Percentiles rank a stretch among this genome's conserved stretches.
phyloP scores from a whole-genome alignment of 179 eudicot genomes.

The Beta macrorhiza region DNA sequence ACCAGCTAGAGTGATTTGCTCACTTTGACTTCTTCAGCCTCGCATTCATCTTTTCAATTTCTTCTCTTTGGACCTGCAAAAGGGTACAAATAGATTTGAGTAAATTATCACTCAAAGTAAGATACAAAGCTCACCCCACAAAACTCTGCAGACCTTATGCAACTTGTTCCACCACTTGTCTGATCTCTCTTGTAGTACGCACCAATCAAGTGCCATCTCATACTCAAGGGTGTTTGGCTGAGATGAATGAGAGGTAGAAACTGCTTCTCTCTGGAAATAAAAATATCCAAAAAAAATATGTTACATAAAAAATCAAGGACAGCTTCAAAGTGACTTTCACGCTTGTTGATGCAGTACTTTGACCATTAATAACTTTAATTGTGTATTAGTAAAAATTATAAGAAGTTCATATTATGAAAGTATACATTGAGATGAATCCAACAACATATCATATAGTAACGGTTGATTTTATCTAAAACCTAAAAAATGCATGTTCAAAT shows the following conservation, averaged over 20 bases:
- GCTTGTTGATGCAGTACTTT: too few relatives aligned
- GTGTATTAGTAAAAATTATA: too few relatives aligned
- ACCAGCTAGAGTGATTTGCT: background rate
- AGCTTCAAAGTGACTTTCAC: background rate
- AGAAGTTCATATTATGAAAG: too few relatives aligned
- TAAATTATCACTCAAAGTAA: background rate
- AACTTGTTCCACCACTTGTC: constrained; percentile 40
- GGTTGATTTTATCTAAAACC: too few relatives aligned
- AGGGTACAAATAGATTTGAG: background rate
- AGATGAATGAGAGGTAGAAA: constrained; percentile 74
- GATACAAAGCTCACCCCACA: background rate
- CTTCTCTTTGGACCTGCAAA: constrained; percentile 22
- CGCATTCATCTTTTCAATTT: background rate
- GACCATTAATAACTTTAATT: too few relatives aligned
- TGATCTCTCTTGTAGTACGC: constrained; percentile 52
- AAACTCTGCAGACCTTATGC: constrained; percentile 40
- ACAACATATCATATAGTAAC: too few relatives aligned
- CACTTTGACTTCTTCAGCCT: constrained; percentile 21
- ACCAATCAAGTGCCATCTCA: constrained; percentile 81
- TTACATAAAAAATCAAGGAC: background rate
- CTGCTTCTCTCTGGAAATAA: constrained; percentile 54
- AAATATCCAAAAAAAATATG: background rate
- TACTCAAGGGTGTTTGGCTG: constrained; percentile 66
- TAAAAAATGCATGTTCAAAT: too few relatives aligned
- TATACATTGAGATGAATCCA: too few relatives aligned